Evolutionary conservation across 768 basidiomycete species (phyloP).

Genomic region (Mycena venus): DNA sequence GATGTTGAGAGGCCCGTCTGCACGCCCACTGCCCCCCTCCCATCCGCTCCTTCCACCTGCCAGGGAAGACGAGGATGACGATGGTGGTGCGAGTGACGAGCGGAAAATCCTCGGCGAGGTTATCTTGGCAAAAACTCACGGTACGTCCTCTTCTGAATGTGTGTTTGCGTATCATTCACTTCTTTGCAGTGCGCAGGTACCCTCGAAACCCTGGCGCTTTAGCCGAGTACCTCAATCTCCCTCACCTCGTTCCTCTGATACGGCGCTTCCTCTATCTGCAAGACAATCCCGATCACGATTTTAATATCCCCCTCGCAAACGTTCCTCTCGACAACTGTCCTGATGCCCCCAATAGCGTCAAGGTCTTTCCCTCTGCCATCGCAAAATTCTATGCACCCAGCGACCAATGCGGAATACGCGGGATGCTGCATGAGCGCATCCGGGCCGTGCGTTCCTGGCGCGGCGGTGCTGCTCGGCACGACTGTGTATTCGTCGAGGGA

Average conservation of each 20-base stretch:
- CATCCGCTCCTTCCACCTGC: neutral
- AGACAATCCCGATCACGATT: neutral
- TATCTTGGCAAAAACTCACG: conserved; percentile 2
- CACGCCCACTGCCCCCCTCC: neutral
- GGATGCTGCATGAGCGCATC: conserved; percentile 47
- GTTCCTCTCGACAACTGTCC: conserved; percentile 36
- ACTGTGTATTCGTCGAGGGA: conserved; percentile 43
- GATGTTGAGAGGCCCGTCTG: neutral
- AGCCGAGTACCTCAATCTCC: conserved; percentile 19
- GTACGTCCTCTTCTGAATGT: neutral
- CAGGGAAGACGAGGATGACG: conserved; percentile 14
- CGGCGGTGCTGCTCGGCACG: too few species aligned
- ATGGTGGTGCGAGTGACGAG: conserved; percentile 11
- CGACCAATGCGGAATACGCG: conserved; percentile 44
- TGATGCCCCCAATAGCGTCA: conserved; percentile 27
- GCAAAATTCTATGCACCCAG: conserved; percentile 52
- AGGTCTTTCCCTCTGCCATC: conserved; percentile 44
- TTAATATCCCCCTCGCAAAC: conserved; percentile 9
- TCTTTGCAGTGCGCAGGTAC: neutral
- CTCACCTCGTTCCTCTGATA: conserved; percentile 34
- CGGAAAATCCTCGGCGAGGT: conserved; percentile 22
- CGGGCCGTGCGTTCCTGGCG: too few species aligned
- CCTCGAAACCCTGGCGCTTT: conserved; percentile 16
- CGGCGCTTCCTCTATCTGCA: conserved; percentile 41
- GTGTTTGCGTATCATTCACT: neutral